Evolutionary conservation across 768 basidiomycete genomes (phyloP).

Genomic region (Mycena pura): DNA sequence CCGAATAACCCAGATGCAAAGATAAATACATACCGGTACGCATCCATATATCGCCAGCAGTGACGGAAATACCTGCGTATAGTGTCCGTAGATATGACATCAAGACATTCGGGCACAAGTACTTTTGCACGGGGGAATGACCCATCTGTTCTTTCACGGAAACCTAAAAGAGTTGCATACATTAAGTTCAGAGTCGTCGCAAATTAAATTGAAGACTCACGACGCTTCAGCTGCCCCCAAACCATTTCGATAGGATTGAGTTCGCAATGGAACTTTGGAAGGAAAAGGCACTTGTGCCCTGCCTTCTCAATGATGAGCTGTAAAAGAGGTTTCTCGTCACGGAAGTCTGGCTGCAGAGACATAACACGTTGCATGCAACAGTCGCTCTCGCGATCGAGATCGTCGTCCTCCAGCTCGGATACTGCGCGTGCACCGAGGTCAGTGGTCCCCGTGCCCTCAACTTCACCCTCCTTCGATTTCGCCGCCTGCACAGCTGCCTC

Average conservation of each 20-base stretch:
- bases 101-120: background rate
- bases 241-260: conserved; percentile 16
- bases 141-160: conserved; percentile 5
- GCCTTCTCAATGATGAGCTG: conserved; percentile 17
- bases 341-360: conserved; percentile 1
- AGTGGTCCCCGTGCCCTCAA: background rate
- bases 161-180: background rate
- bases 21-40: background rate
- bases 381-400: background rate
- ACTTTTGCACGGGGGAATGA: background rate
- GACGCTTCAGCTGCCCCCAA: conserved; percentile 11
- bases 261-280: conserved; percentile 15
- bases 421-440: background rate
- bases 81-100: background rate
- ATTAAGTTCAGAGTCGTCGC: background rate
- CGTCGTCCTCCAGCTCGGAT: background rate
- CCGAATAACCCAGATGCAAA: background rate
- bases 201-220: background rate
- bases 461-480: conserved; percentile 8
- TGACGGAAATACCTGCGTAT: conserved; percentile 8
- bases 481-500: conserved; percentile 10
- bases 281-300: conserved; percentile 13
- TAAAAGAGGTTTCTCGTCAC: background rate
- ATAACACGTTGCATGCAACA: conserved; percentile 19
- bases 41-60: conserved; percentile 13